These are phyloP conservation scores for Anisodus acutangulus DNA, from an alignment of 257 asterid genomes.

Conservation along the genomic window DNA sequence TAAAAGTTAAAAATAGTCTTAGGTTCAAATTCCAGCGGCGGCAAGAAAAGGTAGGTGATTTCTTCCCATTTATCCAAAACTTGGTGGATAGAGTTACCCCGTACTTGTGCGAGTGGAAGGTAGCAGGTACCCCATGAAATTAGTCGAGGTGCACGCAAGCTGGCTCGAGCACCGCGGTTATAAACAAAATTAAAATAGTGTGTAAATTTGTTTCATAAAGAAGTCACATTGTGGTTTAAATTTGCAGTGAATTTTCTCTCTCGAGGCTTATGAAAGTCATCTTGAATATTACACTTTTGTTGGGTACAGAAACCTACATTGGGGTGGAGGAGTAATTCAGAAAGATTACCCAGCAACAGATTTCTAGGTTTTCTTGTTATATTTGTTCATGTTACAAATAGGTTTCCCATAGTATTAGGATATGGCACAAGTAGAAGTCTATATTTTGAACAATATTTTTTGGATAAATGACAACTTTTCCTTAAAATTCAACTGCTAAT, in stretches of 20 bases:
- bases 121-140: too few relatives aligned
- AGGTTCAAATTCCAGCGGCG: too few relatives aligned
- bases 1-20: background rate
- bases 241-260: background rate
- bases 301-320: background rate
- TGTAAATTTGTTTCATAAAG: background rate
- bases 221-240: background rate
- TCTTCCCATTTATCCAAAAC: too few relatives aligned
- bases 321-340: background rate
- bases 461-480: background rate
- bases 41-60: too few relatives aligned
- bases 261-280: background rate
- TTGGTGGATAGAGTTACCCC: too few relatives aligned
- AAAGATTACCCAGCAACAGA: background rate
- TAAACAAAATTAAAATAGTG: background rate
- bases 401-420: background rate
- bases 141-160: too few relatives aligned
- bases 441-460: background rate
- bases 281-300: background rate
- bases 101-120: too few relatives aligned
- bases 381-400: background rate
- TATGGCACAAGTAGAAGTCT: background rate
- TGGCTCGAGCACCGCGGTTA: too few relatives aligned
- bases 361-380: background rate
- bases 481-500: background rate